Conservation (phyloP, 768 basidiomycete species). For the Rhodotorula diobovata region DNA sequence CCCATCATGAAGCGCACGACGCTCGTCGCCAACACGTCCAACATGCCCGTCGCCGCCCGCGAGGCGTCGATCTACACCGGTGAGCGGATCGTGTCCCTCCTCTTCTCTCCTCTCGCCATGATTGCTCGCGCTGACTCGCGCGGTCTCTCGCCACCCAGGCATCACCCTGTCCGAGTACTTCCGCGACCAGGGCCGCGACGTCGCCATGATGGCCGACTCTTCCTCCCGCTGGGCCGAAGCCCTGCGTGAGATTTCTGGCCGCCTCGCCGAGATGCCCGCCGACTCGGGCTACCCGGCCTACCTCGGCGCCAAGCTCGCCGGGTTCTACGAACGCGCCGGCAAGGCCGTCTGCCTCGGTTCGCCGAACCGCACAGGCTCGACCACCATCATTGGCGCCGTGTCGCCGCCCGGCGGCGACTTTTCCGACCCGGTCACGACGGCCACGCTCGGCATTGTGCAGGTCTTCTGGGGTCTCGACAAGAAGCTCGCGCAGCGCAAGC, state of each 20-base stretch:
- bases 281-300: constrained; percentile 99
- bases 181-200: constrained; percentile 96
- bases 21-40: constrained; percentile 97
- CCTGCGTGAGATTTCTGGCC: constrained; percentile 96
- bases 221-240: constrained; percentile 99
- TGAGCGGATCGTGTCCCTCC: no score
- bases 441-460: constrained; percentile 96
- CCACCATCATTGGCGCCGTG: constrained; percentile 98
- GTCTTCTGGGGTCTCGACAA: constrained; percentile 99
- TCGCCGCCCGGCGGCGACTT: constrained; percentile 99
- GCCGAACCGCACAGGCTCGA: constrained; percentile 80
- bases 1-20: constrained; percentile 99
- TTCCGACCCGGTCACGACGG: constrained; percentile 95
- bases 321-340: constrained; percentile 98
- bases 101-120: no score
- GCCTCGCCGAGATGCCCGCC: constrained; percentile 98
- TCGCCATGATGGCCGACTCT: constrained; percentile 99
- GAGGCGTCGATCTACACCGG: constrained; percentile 98
- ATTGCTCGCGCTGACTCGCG: no score
- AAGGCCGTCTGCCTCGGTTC: constrained; percentile 89
- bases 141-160: constrained; percentile 51
- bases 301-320: constrained; percentile 86
- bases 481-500: constrained; percentile 96
- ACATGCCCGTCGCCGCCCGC: constrained; percentile 99
- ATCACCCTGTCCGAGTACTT: constrained; percentile 99